Conservation (phyloP, 257 asterid species). For the Ehretia macrophylla region DNA sequence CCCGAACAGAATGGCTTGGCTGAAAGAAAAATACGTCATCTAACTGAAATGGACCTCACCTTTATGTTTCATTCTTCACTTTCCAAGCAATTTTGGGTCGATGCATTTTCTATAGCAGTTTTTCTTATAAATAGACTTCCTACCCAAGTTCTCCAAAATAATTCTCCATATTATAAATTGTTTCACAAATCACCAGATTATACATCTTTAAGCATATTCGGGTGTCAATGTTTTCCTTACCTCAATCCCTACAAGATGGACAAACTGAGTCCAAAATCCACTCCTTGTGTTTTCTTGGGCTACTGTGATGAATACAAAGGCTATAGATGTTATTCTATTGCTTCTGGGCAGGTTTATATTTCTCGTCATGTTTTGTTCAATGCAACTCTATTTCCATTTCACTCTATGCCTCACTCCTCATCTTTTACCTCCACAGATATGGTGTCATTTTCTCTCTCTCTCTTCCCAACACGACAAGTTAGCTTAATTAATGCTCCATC, state of each 20-base stretch:
- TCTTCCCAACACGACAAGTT: too few relatives aligned
- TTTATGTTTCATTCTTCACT: background rate
- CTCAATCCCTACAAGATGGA: too few relatives aligned
- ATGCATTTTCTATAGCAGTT: background rate
- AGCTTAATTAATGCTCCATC: too few relatives aligned
- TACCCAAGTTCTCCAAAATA: background rate
- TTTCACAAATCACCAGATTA: background rate
- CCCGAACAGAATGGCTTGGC: background rate
- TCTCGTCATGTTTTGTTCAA: too few relatives aligned
- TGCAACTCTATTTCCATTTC: too few relatives aligned
- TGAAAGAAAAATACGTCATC: background rate
- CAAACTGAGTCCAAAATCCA: background rate
- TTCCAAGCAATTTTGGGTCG: background rate
- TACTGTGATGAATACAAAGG: background rate
- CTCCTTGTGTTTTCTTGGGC: background rate
- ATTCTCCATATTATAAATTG: background rate
- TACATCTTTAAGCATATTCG: background rate
- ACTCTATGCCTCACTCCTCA: too few relatives aligned
- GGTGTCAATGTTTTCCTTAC: background rate
- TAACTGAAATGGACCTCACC: background rate
- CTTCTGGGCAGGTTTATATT: background rate
- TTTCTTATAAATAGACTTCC: constrained; percentile 9
- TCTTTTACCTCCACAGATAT: too few relatives aligned
- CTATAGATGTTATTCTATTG: background rate
- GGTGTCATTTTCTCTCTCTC: too few relatives aligned